A percentile compares a stretch with the other conserved stretches of the same genome.
Conservation (phyloP, 495 filamentous ascomycete species). For the Evansstolkia leycettana region DNA sequence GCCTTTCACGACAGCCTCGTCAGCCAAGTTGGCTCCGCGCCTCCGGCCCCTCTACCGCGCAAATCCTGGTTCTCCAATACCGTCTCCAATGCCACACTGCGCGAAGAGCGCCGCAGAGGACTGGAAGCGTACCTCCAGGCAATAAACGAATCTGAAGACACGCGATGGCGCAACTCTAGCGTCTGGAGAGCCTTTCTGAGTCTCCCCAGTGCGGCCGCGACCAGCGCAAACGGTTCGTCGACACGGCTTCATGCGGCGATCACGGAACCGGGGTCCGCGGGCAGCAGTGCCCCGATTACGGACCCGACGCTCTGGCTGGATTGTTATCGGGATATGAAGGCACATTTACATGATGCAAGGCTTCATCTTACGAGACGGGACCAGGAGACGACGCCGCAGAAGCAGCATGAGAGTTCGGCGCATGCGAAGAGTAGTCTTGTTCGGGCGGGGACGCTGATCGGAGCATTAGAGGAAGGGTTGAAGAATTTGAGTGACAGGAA, state of each 20-base stretch:
- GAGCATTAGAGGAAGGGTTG: conserved; percentile 59
- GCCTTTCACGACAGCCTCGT: conserved; percentile 60
- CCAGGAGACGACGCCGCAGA: conserved; percentile 51
- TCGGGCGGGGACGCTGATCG: conserved; percentile 55
- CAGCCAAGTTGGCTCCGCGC: conserved; percentile 45
- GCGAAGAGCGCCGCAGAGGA: conserved; percentile 62
- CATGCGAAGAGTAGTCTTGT: conserved; percentile 74
- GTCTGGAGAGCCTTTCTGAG: conserved; percentile 83
- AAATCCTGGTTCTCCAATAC: conserved; percentile 87
- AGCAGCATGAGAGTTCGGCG: conserved; percentile 66
- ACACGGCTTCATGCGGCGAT: conserved; percentile 29
- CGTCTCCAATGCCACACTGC: conserved; percentile 58
- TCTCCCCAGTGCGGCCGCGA: conserved; percentile 47
- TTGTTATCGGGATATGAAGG: conserved; percentile 70
- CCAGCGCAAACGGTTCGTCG: conserved; percentile 28
- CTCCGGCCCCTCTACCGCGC: conserved; percentile 55
- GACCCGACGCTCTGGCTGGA: conserved; percentile 85
- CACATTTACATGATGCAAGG: conserved; percentile 68
- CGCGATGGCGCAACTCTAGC: conserved; percentile 72
- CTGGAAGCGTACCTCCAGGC: conserved; percentile 74
- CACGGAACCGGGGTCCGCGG: conserved; percentile 32
- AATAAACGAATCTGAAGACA: conserved; percentile 64
- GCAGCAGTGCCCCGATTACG: conserved; percentile 37
- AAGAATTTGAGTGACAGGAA: conserved; percentile 23
- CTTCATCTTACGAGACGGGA: conserved; percentile 65